phyloP scores from a whole-genome alignment of 2,329 filamentous ascomycete genomes.

The Neonectria punicea region DNA sequence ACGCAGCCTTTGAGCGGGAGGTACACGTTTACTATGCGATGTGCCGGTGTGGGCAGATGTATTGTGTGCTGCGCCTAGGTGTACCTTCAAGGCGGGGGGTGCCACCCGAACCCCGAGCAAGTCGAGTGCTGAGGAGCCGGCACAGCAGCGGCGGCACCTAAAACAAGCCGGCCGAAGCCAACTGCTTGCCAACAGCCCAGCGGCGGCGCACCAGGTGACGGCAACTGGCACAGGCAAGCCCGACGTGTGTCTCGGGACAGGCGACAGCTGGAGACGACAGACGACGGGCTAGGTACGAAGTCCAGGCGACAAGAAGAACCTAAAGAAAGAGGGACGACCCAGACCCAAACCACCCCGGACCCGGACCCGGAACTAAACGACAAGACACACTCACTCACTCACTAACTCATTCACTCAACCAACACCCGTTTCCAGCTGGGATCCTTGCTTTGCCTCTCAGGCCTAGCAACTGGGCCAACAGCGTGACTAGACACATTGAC shows the following conservation, averaged over 20 bases:
- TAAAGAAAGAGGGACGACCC: conserved; percentile 11
- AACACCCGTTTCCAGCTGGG: conserved; percentile 19
- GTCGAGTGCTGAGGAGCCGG: conserved; percentile 21
- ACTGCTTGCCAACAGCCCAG: conserved; percentile 25
- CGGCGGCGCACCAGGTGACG: conserved; percentile 22
- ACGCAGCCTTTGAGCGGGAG: neutral
- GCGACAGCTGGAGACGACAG: conserved; percentile 1
- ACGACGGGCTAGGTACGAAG: neutral
- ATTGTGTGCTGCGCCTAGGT: conserved; percentile 6
- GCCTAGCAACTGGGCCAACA: conserved; percentile 23
- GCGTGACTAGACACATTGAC: conserved; percentile 5
- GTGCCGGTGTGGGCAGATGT: neutral
- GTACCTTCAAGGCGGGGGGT: neutral
- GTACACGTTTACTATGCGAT: neutral
- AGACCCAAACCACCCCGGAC: conserved; percentile 1
- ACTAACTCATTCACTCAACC: too few relatives aligned
- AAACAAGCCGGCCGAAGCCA: conserved; percentile 24
- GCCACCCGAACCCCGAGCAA: conserved; percentile 4
- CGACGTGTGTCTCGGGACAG: conserved; percentile 5
- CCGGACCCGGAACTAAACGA: conserved; percentile 7
- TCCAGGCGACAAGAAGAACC: neutral
- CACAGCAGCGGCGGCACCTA: conserved; percentile 40
- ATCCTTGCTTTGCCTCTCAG: conserved; percentile 11
- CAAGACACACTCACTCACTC: neutral
- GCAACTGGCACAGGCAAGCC: conserved; percentile 5